A percentile compares a stretch with the other conserved stretches of the same genome.
Evolutionary conservation across 371 early-diverging fungal genomes (phyloP).

Genomic region (Basidiobolus meristosporus): DNA sequence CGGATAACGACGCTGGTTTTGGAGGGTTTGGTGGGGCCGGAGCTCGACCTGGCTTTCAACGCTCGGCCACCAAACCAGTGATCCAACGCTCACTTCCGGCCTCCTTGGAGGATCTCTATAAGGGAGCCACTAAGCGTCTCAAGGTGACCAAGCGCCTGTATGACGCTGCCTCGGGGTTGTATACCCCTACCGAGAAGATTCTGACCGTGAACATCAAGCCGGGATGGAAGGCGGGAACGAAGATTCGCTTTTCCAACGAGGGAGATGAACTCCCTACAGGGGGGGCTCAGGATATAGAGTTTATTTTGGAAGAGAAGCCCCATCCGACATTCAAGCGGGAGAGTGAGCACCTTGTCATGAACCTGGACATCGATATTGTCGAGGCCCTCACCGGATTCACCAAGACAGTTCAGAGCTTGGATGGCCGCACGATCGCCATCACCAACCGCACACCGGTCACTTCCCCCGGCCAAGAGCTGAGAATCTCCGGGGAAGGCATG

Average conservation of each 20-base stretch:
- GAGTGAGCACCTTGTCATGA: conserved; percentile 66
- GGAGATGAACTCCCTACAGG: conserved; percentile 83
- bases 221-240: conserved; percentile 97
- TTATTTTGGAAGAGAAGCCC: conserved; percentile 88
- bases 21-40: conserved; percentile 16
- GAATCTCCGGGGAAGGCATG: conserved; percentile 76
- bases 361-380: conserved; percentile 40
- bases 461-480: conserved; percentile 57
- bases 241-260: conserved; percentile 80
- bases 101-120: conserved; percentile 85
- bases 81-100: conserved; percentile 52
- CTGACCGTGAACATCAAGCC: conserved; percentile 79
- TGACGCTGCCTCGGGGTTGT: conserved; percentile 17
- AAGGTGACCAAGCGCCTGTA: conserved; percentile 70
- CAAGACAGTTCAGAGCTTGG: conserved; percentile 52
- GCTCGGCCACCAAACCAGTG: conserved; percentile 12
- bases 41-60: conserved; percentile 17
- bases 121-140: conserved; percentile 75
- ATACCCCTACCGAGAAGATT: conserved; percentile 58
- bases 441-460: conserved; percentile 23
- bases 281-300: conserved; percentile 73
- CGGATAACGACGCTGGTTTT: conserved; percentile 10
- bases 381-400: conserved; percentile 77
- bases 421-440: conserved; percentile 51
- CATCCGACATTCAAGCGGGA: conserved; percentile 72